Evolutionary conservation across 805 yeast species (phyloP).

Genomic region (Grigorovia transvaalensis): DNA sequence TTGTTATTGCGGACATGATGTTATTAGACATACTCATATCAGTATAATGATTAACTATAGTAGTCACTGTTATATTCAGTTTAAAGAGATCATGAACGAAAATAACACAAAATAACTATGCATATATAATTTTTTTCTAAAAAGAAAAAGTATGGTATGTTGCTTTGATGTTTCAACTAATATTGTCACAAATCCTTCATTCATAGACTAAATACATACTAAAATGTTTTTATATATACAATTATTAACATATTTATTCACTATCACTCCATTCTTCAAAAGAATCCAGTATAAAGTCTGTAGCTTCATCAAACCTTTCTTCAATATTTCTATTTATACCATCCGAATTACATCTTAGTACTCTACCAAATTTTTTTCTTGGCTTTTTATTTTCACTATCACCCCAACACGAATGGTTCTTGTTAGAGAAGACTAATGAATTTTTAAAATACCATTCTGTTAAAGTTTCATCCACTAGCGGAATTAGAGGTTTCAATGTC

Average conservation of each 20-base stretch:
- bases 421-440: slow-evolving; percentile 71
- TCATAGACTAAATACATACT: not conserved
- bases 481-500: slow-evolving; percentile 67
- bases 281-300: slow-evolving; percentile 73
- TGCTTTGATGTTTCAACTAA: no score
- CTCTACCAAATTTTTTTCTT: slow-evolving; percentile 85
- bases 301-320: slow-evolving; percentile 76
- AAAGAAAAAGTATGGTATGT: no score
- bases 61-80: no score
- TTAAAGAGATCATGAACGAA: no score
- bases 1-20: not conserved
- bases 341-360: slow-evolving; percentile 59
- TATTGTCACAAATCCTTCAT: not conserved
- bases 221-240: not conserved
- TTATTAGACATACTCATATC: no score
- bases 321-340: slow-evolving; percentile 67
- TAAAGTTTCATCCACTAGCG: slow-evolving; percentile 80
- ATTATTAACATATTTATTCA: slow-evolving; percentile 10
- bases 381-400: slow-evolving; percentile 54
- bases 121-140: no score
- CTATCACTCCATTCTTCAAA: slow-evolving; percentile 55
- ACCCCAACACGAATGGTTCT: slow-evolving; percentile 75
- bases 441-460: slow-evolving; percentile 87
- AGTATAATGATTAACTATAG: no score
- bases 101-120: no score